Evolutionary conservation across 257 asterid species (phyloP).

Genomic region (Solanum verrucosum): DNA sequence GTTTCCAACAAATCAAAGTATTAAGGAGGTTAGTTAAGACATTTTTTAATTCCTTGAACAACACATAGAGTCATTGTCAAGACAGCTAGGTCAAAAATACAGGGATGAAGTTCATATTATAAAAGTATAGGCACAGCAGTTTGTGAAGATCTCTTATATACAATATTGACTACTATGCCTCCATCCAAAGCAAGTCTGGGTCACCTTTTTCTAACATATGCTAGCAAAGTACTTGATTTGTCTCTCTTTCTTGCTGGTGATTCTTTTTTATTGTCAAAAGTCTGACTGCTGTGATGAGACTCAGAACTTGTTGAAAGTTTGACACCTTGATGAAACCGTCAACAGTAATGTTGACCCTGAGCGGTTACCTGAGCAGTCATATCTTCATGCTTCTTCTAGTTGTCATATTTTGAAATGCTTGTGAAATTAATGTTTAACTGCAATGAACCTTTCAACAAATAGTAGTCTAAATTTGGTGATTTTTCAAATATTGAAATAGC

Average conservation of each 20-base stretch:
- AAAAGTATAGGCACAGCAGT: background rate
- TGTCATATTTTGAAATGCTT: background rate
- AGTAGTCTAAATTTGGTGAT: background rate
- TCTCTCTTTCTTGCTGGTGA: background rate
- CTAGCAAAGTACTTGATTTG: background rate
- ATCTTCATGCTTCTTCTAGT: background rate
- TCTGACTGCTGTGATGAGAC: slow-evolving; percentile 13
- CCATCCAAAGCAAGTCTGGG: background rate
- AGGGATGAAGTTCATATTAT: background rate
- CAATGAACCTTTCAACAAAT: background rate
- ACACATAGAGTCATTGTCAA: background rate
- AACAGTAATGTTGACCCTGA: slow-evolving; percentile 17
- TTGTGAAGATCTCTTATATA: background rate
- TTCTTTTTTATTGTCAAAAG: background rate
- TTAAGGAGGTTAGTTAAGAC: background rate
- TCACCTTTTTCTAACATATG: background rate
- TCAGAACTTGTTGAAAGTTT: slow-evolving; percentile 8
- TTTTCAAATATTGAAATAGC: background rate
- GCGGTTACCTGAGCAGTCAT: slow-evolving; percentile 29
- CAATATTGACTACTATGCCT: background rate
- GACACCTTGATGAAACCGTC: background rate
- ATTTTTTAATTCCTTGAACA: background rate
- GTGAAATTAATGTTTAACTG: background rate
- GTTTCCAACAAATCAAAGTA: background rate
- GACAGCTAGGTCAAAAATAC: background rate